Conservation (phyloP, 2,329 filamentous ascomycete species). For the Setomelanomma holmii region DNA sequence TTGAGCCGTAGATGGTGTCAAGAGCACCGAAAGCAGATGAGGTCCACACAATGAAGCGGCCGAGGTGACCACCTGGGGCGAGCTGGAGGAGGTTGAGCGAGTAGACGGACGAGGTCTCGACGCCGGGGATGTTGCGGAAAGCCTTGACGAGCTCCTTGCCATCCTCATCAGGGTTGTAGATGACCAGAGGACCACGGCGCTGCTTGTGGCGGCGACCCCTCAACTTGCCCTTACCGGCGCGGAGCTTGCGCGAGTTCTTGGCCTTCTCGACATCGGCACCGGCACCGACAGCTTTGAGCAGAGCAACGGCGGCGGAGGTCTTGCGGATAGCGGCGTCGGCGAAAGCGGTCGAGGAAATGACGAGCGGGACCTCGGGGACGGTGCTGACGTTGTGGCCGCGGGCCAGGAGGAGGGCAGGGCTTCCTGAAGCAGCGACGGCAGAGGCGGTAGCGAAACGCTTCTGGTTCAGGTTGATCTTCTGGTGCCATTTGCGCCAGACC, state of each 20-base stretch:
- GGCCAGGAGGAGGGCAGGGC: constrained; percentile 91
- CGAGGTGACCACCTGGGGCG: constrained; percentile 97
- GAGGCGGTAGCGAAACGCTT: constrained; percentile 99
- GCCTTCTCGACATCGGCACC: constrained; percentile 93
- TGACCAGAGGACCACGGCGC: constrained; percentile 95
- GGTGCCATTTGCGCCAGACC: constrained; percentile 99
- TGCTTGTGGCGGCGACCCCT: constrained; percentile 95
- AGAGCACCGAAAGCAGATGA: constrained; percentile 96
- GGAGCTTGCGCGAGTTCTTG: constrained; percentile 93
- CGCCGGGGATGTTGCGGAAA: constrained; percentile 99
- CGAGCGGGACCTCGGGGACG: constrained; percentile 95
- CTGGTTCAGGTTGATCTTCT: constrained; percentile 99
- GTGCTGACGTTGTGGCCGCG: constrained; percentile 94
- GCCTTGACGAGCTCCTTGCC: constrained; percentile 92
- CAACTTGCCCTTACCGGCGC: constrained; percentile 98
- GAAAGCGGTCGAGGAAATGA: constrained; percentile 91
- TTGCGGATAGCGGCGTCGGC: constrained; percentile 79
- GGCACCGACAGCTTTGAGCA: constrained; percentile 91
- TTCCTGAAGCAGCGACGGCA: constrained; percentile 94
- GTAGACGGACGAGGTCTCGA: constrained; percentile 94
- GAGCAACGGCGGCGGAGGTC: constrained; percentile 84
- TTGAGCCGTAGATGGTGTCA: constrained; percentile 95
- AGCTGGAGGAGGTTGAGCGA: constrained; percentile 98
- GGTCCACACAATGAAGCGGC: constrained; percentile 99
- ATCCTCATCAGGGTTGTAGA: constrained; percentile 95